Conservation (phyloP, 441 rosid genomes). For the Jatropha podagrica region DNA sequence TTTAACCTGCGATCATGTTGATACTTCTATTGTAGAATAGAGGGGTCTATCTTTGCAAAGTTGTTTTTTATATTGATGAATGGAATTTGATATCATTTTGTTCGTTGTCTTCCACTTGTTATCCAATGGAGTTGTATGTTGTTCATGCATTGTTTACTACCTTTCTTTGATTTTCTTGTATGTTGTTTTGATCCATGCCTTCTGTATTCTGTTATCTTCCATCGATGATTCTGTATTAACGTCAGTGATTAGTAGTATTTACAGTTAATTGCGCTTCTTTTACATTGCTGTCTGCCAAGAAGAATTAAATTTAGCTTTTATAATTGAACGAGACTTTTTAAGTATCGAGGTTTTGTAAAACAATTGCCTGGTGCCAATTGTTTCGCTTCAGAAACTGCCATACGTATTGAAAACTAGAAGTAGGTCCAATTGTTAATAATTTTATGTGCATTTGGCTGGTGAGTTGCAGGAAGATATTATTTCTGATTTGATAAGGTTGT, state of each 20-base stretch:
- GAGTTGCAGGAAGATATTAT: neutral
- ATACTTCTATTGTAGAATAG: constrained; percentile 10
- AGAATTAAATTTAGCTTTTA: neutral
- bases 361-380: neutral
- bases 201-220: neutral
- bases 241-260: neutral
- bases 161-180: neutral
- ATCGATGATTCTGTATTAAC: neutral
- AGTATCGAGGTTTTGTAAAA: too few relatives aligned
- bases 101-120: neutral
- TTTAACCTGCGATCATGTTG: neutral
- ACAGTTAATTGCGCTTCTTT: neutral
- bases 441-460: neutral
- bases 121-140: neutral
- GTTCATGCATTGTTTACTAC: neutral
- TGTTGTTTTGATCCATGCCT: neutral
- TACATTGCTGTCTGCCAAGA: neutral
- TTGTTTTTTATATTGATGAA: neutral
- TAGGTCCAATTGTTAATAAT: neutral
- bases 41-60: neutral
- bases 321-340: neutral
- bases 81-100: constrained; percentile 5
- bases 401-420: neutral
- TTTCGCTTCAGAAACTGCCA: neutral
- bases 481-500: neutral